Percentiles rank a stretch among this genome's conserved stretches.
phyloP scores from a whole-genome alignment of 805 yeast species.

The Nakazawaea populi region DNA sequence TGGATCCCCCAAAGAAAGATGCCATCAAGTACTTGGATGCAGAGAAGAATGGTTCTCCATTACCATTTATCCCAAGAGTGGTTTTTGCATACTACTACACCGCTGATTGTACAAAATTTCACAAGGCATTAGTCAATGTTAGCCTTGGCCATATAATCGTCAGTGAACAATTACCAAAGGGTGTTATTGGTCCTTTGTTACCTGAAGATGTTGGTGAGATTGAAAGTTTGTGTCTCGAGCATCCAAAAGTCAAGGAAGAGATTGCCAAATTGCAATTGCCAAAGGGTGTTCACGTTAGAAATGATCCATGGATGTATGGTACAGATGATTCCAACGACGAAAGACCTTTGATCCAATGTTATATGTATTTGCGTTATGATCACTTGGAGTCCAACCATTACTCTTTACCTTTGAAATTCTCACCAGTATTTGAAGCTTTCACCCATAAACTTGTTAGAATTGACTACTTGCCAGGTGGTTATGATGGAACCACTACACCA shows the following conservation, averaged over 20 bases:
- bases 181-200: slow-evolving; percentile 66
- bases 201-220: slow-evolving; percentile 55
- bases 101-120: slow-evolving; percentile 33
- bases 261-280: slow-evolving; percentile 65
- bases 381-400: slow-evolving; percentile 74
- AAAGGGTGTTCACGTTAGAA: slow-evolving; percentile 42
- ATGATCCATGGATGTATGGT: slow-evolving; percentile 87
- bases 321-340: slow-evolving; percentile 58
- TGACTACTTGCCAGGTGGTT: slow-evolving; percentile 70
- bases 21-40: slow-evolving; percentile 65
- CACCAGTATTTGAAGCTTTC: slow-evolving; percentile 65
- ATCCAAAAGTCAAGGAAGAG: slow-evolving; percentile 59
- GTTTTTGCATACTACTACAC: slow-evolving; percentile 63
- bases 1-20: slow-evolving; percentile 76
- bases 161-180: slow-evolving; percentile 49
- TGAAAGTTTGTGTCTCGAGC: slow-evolving; percentile 44
- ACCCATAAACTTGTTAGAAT: slow-evolving; percentile 60
- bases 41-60: slow-evolving; percentile 47
- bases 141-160: slow-evolving; percentile 57
- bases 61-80: slow-evolving; percentile 63
- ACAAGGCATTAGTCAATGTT: slow-evolving; percentile 69
- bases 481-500: slow-evolving; percentile 48
- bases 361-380: slow-evolving; percentile 65
- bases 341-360: slow-evolving; percentile 62
- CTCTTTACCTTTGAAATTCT: slow-evolving; percentile 66